Evolutionary conservation across 768 basidiomycete genomes (phyloP), one percentile per base, ranked within the genome.

Genomic region (Boletales sp.): DNA sequence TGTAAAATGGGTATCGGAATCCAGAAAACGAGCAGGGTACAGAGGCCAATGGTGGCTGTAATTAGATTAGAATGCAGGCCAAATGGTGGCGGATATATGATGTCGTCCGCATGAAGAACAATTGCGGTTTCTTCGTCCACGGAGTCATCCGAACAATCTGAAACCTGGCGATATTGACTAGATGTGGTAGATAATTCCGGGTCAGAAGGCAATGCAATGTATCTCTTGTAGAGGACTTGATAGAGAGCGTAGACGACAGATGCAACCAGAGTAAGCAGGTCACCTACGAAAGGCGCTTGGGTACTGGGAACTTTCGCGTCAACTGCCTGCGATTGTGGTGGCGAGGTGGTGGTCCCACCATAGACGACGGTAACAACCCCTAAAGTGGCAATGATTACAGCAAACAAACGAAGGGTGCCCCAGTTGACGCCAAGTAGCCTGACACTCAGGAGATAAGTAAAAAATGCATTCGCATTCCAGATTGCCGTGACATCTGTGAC

Each of bases 391-490:
- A 95, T 69, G 13, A 78, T 61, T 15, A 98, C 93, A 13, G 91
- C 85, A 21, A 79, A 62, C 30, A 93, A 69, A 38, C 80, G 84
- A 40, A 79, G 72, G 14, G 76, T 55, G 53, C 87, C 79, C 86
- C 86, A 85, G 56, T 74, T 72, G 21, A 81, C 69, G 18, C 77
- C 71, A 52, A 85, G 83, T 3, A 92, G 58, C 57, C 80, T 80
- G 52, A 94, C 82, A n/a, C 85, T 80, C 64, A 97, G 80, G 24
- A 92, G 64, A 63, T 97, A 98, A 6, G 90, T 88, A 67, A 92
- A 94, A 72, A 97, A 94, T 1, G 90, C 86, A 59, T 88, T 90
- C 8, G 87, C 84, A 63, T 95, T 94, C 83, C 89, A 92, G 24
- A 93, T 81, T 17, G 83, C 82, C 72, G 91, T 94, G 24, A 94